Conservation (phyloP, 2,329 filamentous ascomycete genomes). For the Aspergillus pseudotamarii region DNA sequence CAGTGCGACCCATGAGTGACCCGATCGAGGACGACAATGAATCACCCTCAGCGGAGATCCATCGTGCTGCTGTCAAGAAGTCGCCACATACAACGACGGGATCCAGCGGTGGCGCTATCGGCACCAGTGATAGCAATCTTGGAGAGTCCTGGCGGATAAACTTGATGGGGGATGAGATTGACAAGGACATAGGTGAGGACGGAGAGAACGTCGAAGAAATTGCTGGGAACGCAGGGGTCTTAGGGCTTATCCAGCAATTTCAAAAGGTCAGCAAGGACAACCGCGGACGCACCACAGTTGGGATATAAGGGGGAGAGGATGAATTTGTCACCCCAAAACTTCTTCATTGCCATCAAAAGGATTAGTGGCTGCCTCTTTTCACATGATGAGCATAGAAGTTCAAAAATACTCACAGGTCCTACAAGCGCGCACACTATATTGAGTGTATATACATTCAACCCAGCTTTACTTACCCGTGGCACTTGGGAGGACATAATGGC, state of each 20-base stretch:
- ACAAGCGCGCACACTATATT: not conserved
- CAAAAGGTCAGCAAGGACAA: conserved; percentile 57
- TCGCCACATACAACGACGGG: conserved; percentile 29
- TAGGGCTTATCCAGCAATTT: conserved; percentile 69
- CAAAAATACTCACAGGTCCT: not conserved
- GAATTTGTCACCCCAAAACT: not conserved
- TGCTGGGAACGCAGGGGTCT: conserved; percentile 57
- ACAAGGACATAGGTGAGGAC: conserved; percentile 50
- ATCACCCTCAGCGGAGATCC: conserved; percentile 19
- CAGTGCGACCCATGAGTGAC: conserved; percentile 28
- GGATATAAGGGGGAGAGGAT: conserved; percentile 27
- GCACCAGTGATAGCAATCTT: conserved; percentile 59
- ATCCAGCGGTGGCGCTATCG: conserved; percentile 39
- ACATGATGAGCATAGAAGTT: not conserved
- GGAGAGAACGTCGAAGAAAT: conserved; percentile 52
- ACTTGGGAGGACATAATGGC: not conserved
- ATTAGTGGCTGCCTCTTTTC: not conserved
- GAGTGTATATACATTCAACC: not conserved
- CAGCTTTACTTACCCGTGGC: not conserved
- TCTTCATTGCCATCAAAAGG: not conserved
- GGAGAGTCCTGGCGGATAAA: conserved; percentile 57
- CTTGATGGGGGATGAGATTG: conserved; percentile 34
- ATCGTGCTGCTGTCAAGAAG: conserved; percentile 18
- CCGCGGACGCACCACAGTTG: conserved; percentile 38
- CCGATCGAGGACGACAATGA: conserved; percentile 37